These are phyloP conservation scores for Monosporascus sp. DNA, from an alignment of 2,329 filamentous ascomycete species.

Conservation along the genomic window DNA sequence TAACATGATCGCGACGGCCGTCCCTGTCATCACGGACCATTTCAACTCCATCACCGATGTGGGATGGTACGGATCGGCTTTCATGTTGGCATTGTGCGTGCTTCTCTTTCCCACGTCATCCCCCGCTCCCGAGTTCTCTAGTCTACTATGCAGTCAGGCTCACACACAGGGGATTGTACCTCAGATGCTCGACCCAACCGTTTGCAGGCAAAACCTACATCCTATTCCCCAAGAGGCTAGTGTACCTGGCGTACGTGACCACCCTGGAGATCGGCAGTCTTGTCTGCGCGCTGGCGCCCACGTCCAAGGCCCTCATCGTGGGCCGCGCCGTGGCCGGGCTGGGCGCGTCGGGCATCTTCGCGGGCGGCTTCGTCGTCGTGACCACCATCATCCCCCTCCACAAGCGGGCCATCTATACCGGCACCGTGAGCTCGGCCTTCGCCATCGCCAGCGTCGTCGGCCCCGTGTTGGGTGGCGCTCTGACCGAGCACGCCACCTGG, in stretches of 20 bases:
- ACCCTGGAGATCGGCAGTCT: constrained; percentile 10
- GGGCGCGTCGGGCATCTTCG: constrained; percentile 23
- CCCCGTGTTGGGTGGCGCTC: constrained; percentile 10
- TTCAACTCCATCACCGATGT: not conserved
- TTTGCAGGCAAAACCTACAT: constrained; percentile 16
- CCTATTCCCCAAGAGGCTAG: constrained; percentile 13
- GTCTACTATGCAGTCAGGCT: too few species aligned
- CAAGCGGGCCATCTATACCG: constrained; percentile 12
- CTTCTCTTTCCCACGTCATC: too few species aligned
- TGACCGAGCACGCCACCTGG: constrained; percentile 4
- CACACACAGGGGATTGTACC: too few species aligned
- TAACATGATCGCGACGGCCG: not conserved
- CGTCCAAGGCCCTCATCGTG: constrained; percentile 21
- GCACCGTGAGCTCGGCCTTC: constrained; percentile 7
- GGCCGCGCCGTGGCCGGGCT: constrained; percentile 25
- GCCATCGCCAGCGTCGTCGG: constrained; percentile 12
- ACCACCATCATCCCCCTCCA: constrained; percentile 10
- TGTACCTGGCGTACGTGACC: constrained; percentile 10
- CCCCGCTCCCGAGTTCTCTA: too few species aligned
- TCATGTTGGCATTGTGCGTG: not conserved
- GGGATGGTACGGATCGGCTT: not conserved
- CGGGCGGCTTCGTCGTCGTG: constrained; percentile 21
- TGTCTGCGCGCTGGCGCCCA: constrained; percentile 14
- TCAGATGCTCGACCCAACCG: constrained; percentile 2
- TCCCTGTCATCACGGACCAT: not conserved